Evolutionary conservation across 371 early-diverging fungal species (phyloP).

Genomic region (Mortierella sp.): DNA sequence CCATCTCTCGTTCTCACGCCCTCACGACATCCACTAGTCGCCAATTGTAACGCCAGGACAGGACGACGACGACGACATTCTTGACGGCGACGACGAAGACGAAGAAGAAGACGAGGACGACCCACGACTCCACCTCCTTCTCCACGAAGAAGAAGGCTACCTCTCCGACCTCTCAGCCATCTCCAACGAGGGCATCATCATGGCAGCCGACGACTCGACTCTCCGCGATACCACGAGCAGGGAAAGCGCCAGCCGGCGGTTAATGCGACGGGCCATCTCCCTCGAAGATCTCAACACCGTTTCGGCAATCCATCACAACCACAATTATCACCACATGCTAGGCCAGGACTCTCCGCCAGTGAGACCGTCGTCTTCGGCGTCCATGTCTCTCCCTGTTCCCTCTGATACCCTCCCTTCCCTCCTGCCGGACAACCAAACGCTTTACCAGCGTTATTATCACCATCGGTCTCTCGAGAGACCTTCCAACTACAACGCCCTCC

Average conservation of each 20-base stretch:
- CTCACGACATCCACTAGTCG: slow-evolving; percentile 14
- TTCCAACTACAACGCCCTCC: slow-evolving; percentile 12
- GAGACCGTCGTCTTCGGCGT: background rate
- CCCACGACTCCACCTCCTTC: slow-evolving; percentile 1
- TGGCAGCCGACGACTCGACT: background rate
- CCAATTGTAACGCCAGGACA: slow-evolving; percentile 24
- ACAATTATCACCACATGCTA: background rate
- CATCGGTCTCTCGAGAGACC: slow-evolving; percentile 1
- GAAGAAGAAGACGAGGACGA: background rate
- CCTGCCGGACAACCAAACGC: background rate
- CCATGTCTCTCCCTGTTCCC: slow-evolving; percentile 16
- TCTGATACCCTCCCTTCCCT: slow-evolving; percentile 16
- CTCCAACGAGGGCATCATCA: slow-evolving; percentile 30
- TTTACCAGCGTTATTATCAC: slow-evolving; percentile 20
- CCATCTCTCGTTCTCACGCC: background rate
- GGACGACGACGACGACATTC: slow-evolving; percentile 11
- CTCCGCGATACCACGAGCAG: background rate
- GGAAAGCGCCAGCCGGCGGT: background rate
- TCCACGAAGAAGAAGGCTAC: slow-evolving; percentile 41
- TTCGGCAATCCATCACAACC: slow-evolving; percentile 26
- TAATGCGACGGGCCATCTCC: slow-evolving; percentile 50
- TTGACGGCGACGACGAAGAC: slow-evolving; percentile 10
- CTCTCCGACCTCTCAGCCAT: slow-evolving; percentile 30
- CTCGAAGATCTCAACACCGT: slow-evolving; percentile 31
- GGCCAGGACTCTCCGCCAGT: background rate